Evolutionary conservation across 2,329 filamentous ascomycete species (phyloP), one percentile per base, ranked within the genome.

Genomic region (Alternaria sp.): DNA sequence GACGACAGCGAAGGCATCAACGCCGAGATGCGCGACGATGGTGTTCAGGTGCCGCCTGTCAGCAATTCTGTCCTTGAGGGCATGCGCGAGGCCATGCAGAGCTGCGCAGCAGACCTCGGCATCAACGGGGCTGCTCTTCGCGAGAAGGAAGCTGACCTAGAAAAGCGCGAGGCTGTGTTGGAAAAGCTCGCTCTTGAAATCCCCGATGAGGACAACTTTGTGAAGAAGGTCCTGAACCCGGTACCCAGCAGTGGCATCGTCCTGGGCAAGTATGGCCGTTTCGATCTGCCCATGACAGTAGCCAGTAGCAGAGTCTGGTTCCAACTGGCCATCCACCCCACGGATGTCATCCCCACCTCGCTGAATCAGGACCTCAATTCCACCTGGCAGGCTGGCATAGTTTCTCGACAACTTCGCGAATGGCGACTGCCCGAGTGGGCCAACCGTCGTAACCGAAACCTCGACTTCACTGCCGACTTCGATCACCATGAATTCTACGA

Each of bases 391-490:
- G 96, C 96, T 1, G 94, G 93, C 23, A 90, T 92, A 2, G 92
- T 99, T 1, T 99, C 96, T 3, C 90, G 94, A 61, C 96, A 99
- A 79, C 87, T 99, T 18, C 92, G 96, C 18, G 88, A 94, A 3
- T 99, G 96, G 95, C 89, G 96, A 73, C 84, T 99, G 15, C 92
- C 96, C 0, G 96, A 99, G 79, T 99, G 96, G 96, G 93, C 94
- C 2, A 99, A 98, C 77, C 90, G 95, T 60, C 89, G 96, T 54
- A 96, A 94, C 78, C 93, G 93, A 78, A 89, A 91, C 72, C 88
- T 98, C 3, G 96, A 99, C 77, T 99, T 97, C 80, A 99, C 96
- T 0, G 93, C 94, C 2, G 96, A 99, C 75, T 99, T 98, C 71
- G 96, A 99, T 73, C 84, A 94, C 6, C 93, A 97, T 15, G 96